A percentile compares a stretch with the other conserved stretches of the same genome.
phyloP scores from a whole-genome alignment of 2,329 filamentous ascomycete species.

The Aspergillus awamori region DNA sequence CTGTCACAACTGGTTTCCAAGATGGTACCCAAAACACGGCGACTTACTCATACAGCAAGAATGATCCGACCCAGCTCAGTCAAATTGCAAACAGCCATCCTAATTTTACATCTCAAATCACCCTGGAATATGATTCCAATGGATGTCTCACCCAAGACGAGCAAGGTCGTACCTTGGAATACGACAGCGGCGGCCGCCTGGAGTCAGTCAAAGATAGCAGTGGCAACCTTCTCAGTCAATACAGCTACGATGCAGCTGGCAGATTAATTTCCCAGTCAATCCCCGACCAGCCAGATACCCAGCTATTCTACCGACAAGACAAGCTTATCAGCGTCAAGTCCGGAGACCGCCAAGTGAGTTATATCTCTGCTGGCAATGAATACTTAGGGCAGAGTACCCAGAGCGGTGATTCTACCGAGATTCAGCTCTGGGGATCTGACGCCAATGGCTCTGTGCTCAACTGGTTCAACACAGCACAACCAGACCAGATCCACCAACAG shows the following conservation, averaged over 20 bases:
- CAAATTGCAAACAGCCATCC: slow-evolving; percentile 1
- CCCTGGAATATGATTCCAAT: slow-evolving; percentile 1
- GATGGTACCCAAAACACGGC: not conserved
- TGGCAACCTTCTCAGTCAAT: not conserved
- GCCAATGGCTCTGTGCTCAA: not conserved
- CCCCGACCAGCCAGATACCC: slow-evolving; percentile 2
- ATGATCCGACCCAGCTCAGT: slow-evolving; percentile 3
- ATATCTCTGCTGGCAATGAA: slow-evolving; percentile 2
- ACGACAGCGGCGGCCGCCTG: slow-evolving; percentile 3
- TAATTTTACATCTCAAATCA: not conserved
- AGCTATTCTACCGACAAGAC: slow-evolving; percentile 9
- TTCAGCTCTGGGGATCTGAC: slow-evolving; percentile 9
- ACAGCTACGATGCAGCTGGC: slow-evolving; percentile 10
- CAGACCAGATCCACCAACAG: slow-evolving; percentile 1
- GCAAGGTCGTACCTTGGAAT: slow-evolving; percentile 1
- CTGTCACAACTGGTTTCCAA: not conserved
- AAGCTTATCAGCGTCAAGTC: not conserved
- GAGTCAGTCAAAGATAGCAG: not conserved
- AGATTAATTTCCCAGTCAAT: slow-evolving; percentile 5
- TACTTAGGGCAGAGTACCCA: slow-evolving; percentile 7
- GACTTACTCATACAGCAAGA: not conserved
- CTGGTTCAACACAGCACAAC: not conserved
- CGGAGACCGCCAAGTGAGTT: slow-evolving; percentile 1
- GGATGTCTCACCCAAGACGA: slow-evolving; percentile 5
- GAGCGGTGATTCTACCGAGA: not conserved